Conservation (phyloP, 257 asterid genomes). For the Solanum sitiens region DNA sequence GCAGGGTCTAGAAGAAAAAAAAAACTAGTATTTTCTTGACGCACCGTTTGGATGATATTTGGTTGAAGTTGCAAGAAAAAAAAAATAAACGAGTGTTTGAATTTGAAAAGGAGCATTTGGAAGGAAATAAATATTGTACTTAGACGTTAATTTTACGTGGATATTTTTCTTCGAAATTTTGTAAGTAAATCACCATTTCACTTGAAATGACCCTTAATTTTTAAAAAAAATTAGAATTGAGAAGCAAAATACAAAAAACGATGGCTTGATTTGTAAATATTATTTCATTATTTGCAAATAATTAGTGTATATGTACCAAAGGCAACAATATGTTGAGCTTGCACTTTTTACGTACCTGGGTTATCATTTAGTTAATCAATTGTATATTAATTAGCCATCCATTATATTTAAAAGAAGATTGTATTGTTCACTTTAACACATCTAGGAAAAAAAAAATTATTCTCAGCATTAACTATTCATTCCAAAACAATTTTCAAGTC, state of each 20-base stretch:
- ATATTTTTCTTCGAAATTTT: neutral
- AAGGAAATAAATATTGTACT: neutral
- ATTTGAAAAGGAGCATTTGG: neutral
- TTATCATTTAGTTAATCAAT: neutral
- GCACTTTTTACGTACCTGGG: neutral
- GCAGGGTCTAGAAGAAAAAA: neutral
- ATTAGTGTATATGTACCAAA: neutral
- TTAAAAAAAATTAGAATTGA: neutral
- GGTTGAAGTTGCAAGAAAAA: neutral
- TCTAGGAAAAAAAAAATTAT: neutral
- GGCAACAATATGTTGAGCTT: neutral
- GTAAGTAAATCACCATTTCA: neutral
- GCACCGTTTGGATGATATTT: neutral
- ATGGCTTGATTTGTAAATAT: neutral
- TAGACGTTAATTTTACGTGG: too few relatives aligned
- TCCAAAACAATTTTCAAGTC: neutral
- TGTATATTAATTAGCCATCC: neutral
- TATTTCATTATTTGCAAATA: neutral
- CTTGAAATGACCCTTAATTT: neutral
- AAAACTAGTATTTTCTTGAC: neutral
- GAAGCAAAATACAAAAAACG: neutral
- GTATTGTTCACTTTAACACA: neutral
- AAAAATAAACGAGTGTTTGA: neutral
- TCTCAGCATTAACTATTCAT: too few relatives aligned
- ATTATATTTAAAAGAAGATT: too few relatives aligned